phyloP scores from a whole-genome alignment of 495 filamentous ascomycete species.

The Monascus purpureus region DNA sequence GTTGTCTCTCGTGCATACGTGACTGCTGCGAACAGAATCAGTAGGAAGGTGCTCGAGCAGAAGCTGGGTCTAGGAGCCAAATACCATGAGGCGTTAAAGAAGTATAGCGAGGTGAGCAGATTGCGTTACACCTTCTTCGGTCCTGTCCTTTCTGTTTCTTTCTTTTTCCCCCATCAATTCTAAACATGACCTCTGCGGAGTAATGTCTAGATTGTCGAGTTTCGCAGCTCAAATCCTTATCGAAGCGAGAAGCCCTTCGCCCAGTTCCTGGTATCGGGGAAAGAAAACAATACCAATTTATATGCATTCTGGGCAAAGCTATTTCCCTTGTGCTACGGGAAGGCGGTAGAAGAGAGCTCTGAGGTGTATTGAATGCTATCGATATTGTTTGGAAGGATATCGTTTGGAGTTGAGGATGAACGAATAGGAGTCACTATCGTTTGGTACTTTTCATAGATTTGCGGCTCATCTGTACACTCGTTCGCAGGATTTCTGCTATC shows the following conservation, averaged over 20 bases:
- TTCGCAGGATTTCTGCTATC: too few species aligned
- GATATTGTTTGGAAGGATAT: too few species aligned
- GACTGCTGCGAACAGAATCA: slow-evolving; percentile 15
- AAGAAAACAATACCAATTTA: slow-evolving; percentile 9
- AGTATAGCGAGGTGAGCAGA: slow-evolving; percentile 19
- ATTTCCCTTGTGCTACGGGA: slow-evolving; percentile 24
- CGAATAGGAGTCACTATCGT: too few species aligned
- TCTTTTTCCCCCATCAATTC: too few species aligned
- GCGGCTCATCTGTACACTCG: too few species aligned
- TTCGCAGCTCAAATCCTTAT: slow-evolving; percentile 21
- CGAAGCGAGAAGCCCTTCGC: slow-evolving; percentile 21
- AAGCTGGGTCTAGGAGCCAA: slow-evolving; percentile 14
- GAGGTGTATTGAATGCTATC: background rate
- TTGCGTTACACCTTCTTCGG: too few species aligned
- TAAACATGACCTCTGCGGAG: too few species aligned
- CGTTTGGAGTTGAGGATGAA: too few species aligned
- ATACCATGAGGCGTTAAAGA: slow-evolving; percentile 17
- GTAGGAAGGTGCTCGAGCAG: slow-evolving; percentile 7
- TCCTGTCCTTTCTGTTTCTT: too few species aligned
- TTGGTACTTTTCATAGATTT: too few species aligned
- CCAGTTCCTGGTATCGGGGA: slow-evolving; percentile 17
- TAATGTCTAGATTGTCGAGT: slow-evolving; percentile 15
- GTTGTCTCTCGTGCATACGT: slow-evolving; percentile 12
- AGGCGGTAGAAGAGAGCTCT: slow-evolving; percentile 18
- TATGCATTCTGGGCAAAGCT: slow-evolving; percentile 23